Evolutionary conservation across 176 grass and related monocot species (phyloP).

Genomic region (Typha latifolia): DNA sequence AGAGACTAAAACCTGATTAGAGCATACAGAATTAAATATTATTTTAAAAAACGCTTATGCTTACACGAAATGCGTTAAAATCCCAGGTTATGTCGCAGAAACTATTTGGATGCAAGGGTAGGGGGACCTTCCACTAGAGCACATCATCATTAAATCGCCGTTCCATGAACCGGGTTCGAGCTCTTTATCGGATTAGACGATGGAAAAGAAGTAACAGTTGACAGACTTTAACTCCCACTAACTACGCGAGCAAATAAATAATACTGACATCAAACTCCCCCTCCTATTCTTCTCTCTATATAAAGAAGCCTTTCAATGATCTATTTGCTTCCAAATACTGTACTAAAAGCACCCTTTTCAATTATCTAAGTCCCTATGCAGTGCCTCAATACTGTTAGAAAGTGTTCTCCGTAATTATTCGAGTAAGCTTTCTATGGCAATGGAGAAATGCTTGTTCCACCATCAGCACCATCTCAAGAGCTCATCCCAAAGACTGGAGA

Average conservation of each 20-base stretch:
- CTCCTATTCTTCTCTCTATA: conserved; percentile 14
- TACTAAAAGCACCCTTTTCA: too few relatives aligned
- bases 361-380: too few relatives aligned
- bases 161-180: conserved; percentile 40
- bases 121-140: conserved; percentile 6
- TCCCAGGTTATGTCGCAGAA: too few relatives aligned
- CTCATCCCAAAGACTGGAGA: conserved; percentile 39
- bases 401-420: too few relatives aligned
- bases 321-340: too few relatives aligned
- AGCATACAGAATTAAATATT: too few relatives aligned
- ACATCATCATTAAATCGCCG: conserved; percentile 29
- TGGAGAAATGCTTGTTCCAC: conserved; percentile 40
- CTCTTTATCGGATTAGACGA: conserved; percentile 22
- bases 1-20: too few relatives aligned
- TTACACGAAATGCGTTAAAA: too few relatives aligned
- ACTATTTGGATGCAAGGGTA: background rate
- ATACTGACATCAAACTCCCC: background rate
- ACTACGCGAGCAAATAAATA: conserved; percentile 13
- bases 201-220: conserved; percentile 26
- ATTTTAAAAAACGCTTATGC: too few relatives aligned
- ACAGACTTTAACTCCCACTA: conserved; percentile 27
- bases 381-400: too few relatives aligned
- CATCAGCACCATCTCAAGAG: conserved; percentile 19
- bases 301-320: background rate
- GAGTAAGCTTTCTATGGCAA: conserved; percentile 12